Percentiles rank a stretch among this genome's conserved stretches.
phyloP scores from a whole-genome alignment of 805 yeast species.

The Ogataea salicorniae region DNA sequence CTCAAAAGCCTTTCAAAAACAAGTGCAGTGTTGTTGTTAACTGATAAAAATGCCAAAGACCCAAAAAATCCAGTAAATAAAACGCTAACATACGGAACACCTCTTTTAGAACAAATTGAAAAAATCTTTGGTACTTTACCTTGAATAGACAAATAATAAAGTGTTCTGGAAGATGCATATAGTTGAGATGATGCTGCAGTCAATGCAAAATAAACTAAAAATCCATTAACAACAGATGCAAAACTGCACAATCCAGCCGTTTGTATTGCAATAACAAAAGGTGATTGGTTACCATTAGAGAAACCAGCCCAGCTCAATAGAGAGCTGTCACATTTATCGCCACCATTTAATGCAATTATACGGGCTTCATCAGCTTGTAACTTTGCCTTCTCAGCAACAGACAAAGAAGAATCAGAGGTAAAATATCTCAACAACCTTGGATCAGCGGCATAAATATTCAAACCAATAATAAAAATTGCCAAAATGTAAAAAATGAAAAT shows the following conservation, averaged over 20 bases:
- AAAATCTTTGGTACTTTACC: constrained; percentile 60
- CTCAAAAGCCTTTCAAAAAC: constrained; percentile 66
- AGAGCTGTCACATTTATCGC: constrained; percentile 21
- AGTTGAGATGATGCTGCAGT: constrained; percentile 55
- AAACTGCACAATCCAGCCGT: constrained; percentile 46
- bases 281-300: constrained; percentile 47
- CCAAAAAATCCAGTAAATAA: constrained; percentile 59
- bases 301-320: constrained; percentile 32
- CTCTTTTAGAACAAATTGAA: constrained; percentile 52
- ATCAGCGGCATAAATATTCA: constrained; percentile 74
- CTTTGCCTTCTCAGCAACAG: constrained; percentile 11
- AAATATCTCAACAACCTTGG: constrained; percentile 61
- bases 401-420: constrained; percentile 25
- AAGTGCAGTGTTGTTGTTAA: constrained; percentile 49
- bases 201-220: constrained; percentile 49
- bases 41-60: constrained; percentile 53
- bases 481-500: constrained; percentile 59
- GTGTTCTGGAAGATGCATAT: constrained; percentile 56
- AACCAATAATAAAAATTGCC: constrained; percentile 62
- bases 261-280: constrained; percentile 53
- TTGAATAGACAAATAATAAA: constrained; percentile 49
- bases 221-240: constrained; percentile 47
- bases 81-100: constrained; percentile 73
- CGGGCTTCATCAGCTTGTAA: constrained; percentile 9
- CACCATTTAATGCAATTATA: constrained; percentile 24